Evolutionary conservation across 768 basidiomycete genomes (phyloP), one percentile per base, ranked within the genome.

Genomic region (Xerocomellus chrysenteron): DNA sequence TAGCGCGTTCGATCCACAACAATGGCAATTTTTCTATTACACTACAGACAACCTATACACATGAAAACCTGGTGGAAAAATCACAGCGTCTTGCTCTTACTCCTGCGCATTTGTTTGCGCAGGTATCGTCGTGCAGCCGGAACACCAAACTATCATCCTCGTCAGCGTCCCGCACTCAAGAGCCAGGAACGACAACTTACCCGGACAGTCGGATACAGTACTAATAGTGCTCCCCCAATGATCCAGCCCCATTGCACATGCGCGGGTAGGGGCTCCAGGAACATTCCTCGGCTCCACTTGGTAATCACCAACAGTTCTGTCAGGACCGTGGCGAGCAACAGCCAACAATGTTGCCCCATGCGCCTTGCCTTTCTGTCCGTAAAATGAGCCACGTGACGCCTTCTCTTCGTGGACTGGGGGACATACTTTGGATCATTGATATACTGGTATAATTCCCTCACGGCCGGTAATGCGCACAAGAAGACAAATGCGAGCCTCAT

Each of bases 261-360:
- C 49, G 62, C 60, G 14, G 92, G 92, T 14, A 90, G 69, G 24
- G 89, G 85, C 61, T 76, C 81, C 17, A 76, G 70, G 66, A 86
- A 93, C 68, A 84, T 81, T 12, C 86, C 88, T 63, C 82, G 75
- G 61, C 88, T 84, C 91, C 90, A 94, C 76, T 94, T 94, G 62
- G 78, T 73, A 51, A 94, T 92, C 42, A 85, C 87, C 49, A 94
- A 77, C 36, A 92, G 70, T 69, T 94, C 92, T 14, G 92, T 93
- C 55, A 84, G 65, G 58, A 92, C 85, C n/a, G 92, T 94, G 33
- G 92, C 91, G 48, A 92, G 81, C 57, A 94, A 75, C 41, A 94
- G 75, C 92, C 92, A 93, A 35, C 87, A 85, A 66, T 94, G 92
- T 62, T 92, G 89, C 2, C 92, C 92, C 92, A 94, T 93, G 54